phyloP scores from a whole-genome alignment of 2,329 filamentous ascomycete species.

The Beauveria medogensis region DNA sequence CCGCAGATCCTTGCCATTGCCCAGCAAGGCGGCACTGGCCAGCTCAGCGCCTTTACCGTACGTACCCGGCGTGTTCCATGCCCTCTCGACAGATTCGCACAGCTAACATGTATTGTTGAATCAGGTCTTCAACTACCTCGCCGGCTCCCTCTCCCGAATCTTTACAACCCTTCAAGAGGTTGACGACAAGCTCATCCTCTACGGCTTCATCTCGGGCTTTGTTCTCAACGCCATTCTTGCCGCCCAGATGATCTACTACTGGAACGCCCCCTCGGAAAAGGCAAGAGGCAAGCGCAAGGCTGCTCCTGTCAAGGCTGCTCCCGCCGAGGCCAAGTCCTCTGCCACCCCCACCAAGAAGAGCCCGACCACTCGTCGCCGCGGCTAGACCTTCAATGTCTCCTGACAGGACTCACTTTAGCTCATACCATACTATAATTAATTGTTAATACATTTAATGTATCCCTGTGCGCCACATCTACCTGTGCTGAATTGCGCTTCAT shows the following conservation, averaged over 20 bases:
- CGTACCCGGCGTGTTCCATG: constrained; percentile 27
- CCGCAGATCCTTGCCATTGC: constrained; percentile 88
- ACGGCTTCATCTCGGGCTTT: constrained; percentile 88
- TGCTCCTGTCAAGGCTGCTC: constrained; percentile 18
- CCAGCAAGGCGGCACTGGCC: constrained; percentile 79
- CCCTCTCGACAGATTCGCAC: background rate
- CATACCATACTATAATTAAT: background rate
- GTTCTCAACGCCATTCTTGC: constrained; percentile 81
- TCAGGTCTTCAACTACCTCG: constrained; percentile 96
- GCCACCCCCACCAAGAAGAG: constrained; percentile 32
- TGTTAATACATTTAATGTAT: background rate
- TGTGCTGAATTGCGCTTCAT: background rate
- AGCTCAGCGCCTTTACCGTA: constrained; percentile 94
- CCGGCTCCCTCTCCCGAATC: constrained; percentile 85
- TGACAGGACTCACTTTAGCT: background rate
- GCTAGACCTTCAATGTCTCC: constrained; percentile 18
- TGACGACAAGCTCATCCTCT: constrained; percentile 91
- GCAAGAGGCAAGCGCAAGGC: constrained; percentile 35
- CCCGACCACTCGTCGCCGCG: constrained; percentile 36
- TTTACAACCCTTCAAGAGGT: constrained; percentile 98
- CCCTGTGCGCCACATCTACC: background rate
- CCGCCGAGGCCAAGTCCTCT: constrained; percentile 19
- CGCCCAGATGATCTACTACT: constrained; percentile 90
- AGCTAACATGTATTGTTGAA: background rate
- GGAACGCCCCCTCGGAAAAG: constrained; percentile 60